phyloP scores from a whole-genome alignment of 108 stramenopile species.

The Nitzschia putrida region DNA sequence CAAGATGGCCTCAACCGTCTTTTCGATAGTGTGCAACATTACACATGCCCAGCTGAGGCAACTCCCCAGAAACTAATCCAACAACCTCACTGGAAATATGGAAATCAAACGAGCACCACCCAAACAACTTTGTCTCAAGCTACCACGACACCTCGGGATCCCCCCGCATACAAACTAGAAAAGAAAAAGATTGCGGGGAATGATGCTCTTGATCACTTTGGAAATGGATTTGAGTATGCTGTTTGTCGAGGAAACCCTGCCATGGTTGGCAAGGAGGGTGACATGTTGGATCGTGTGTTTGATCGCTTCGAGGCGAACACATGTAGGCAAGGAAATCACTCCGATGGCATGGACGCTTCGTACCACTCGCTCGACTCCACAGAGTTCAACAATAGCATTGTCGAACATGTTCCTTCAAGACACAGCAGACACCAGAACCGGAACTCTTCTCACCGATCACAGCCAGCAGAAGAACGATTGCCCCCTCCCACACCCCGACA shows the following conservation, averaged over 20 bases:
- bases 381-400: constrained; percentile 9
- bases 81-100: neutral
- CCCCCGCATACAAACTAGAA: neutral
- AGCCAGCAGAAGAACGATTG: neutral
- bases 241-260: constrained; percentile 5
- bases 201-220: constrained; percentile 9
- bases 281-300: constrained; percentile 13
- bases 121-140: too few species aligned
- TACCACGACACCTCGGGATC: neutral
- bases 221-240: constrained; percentile 1
- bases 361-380: neutral
- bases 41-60: neutral
- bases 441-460: neutral
- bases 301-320: constrained; percentile 11
- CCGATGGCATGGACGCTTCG: neutral
- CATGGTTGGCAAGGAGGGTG: constrained; percentile 4
- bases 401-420: neutral
- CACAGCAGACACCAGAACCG: neutral
- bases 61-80: neutral
- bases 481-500: neutral
- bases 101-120: too few species aligned
- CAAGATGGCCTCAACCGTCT: constrained; percentile 2
- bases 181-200: neutral
- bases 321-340: neutral
- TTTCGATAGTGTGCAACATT: neutral